Evolutionary conservation across 805 yeast genomes (phyloP).

Genomic region (Hanseniaspora singularis): DNA sequence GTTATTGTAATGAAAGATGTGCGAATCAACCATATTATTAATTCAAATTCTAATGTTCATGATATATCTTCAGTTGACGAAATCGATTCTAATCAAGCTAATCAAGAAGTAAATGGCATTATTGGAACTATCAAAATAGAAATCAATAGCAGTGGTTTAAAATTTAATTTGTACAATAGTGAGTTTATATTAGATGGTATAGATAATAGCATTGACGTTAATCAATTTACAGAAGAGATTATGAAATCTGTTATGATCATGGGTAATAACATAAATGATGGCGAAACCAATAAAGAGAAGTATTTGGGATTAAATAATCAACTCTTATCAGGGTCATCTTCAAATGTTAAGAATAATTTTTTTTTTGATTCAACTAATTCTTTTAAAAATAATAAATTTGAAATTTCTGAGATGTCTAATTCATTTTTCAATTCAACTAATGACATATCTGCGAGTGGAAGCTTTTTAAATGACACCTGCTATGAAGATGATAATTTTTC

Average conservation of each 20-base stretch:
- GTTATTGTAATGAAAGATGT: conserved; percentile 4
- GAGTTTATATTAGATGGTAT: conserved; percentile 3
- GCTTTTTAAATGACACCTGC: too few species aligned
- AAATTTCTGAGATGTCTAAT: too few species aligned
- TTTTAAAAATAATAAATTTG: too few species aligned
- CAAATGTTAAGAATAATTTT: too few species aligned
- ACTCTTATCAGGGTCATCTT: too few species aligned
- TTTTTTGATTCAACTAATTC: too few species aligned
- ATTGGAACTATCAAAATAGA: background rate
- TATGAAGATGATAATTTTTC: background rate
- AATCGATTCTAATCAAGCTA: too few species aligned
- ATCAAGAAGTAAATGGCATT: background rate
- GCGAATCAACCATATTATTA: background rate
- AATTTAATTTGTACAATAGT: background rate
- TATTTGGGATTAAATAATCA: too few species aligned
- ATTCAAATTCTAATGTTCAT: background rate
- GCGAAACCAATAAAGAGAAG: background rate
- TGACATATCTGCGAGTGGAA: too few species aligned
- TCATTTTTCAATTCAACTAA: too few species aligned
- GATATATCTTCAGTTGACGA: background rate
- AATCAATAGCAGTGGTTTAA: conserved; percentile 5
- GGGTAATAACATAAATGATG: background rate
- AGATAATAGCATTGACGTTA: background rate
- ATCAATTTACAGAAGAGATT: conserved; percentile 7
- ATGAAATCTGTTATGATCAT: conserved; percentile 6